These are phyloP conservation scores for Agrostemma githago DNA, from an alignment of 148 eudicot genomes.

Conservation along the genomic window DNA sequence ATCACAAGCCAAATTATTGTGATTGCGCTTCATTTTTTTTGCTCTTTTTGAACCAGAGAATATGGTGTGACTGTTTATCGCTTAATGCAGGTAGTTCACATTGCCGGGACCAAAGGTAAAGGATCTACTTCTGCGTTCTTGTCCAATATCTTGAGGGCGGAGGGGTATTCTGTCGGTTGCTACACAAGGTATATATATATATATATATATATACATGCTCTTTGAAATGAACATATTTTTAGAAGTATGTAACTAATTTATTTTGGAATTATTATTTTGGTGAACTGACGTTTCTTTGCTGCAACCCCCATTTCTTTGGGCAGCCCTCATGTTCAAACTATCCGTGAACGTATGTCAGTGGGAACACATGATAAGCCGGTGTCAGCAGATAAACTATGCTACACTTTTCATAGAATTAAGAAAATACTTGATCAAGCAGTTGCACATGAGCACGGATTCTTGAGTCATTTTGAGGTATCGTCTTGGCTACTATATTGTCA, in stretches of 20 bases:
- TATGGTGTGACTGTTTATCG: background rate
- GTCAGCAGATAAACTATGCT: constrained; percentile 42
- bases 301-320: constrained; percentile 32
- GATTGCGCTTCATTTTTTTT: background rate
- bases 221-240: background rate
- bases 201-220: background rate
- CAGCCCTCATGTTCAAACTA: constrained; percentile 87
- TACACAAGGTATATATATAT: constrained; percentile 60
- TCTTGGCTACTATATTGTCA: constrained; percentile 12
- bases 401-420: constrained; percentile 48
- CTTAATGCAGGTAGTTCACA: constrained; percentile 57
- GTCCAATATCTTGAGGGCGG: constrained; percentile 75
- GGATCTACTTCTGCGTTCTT: constrained; percentile 93
- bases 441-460: constrained; percentile 48
- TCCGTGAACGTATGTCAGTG: constrained; percentile 78
- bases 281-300: constrained; percentile 12
- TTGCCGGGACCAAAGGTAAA: constrained; percentile 98
- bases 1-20: background rate
- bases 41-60: background rate
- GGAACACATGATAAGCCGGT: constrained; percentile 67
- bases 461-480: constrained; percentile 93
- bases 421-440: constrained; percentile 60
- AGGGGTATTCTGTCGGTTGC: constrained; percentile 91
- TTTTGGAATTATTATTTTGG: background rate
- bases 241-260: background rate